Percentiles rank a stretch among this genome's conserved stretches.
Evolutionary conservation across 192 early-diverging fungal species (phyloP).

Genomic region (Coemansia sp.): DNA sequence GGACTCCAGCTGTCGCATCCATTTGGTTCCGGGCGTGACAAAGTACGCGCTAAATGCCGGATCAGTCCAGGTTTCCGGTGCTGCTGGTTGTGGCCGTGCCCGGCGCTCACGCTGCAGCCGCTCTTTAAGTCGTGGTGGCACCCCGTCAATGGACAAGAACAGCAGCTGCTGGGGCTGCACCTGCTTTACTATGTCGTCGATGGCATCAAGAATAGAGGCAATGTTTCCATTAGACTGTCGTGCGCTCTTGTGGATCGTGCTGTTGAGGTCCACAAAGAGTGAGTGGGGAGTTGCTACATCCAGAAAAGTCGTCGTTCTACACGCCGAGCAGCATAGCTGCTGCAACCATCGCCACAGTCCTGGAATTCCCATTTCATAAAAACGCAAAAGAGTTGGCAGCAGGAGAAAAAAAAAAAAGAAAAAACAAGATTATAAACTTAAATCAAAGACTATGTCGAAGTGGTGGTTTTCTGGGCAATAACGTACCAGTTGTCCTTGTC

Average conservation of each 20-base stretch:
- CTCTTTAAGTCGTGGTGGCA: slow-evolving; percentile 97
- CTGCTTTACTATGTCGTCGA: slow-evolving; percentile 19
- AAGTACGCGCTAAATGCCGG: slow-evolving; percentile 84
- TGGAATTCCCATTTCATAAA: slow-evolving; percentile 38
- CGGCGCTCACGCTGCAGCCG: slow-evolving; percentile 93
- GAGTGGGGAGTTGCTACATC: slow-evolving; percentile 22
- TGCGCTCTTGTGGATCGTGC: slow-evolving; percentile 30
- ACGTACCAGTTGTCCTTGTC: slow-evolving; percentile 97
- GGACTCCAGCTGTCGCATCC: slow-evolving; percentile 81
- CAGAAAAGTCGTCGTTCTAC: slow-evolving; percentile 15
- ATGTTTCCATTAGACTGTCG: slow-evolving; percentile 26
- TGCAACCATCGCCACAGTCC: slow-evolving; percentile 46
- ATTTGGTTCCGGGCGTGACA: slow-evolving; percentile 92
- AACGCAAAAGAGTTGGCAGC: neutral
- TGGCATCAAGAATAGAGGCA: slow-evolving; percentile 11
- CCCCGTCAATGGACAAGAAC: slow-evolving; percentile 90
- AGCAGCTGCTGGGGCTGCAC: slow-evolving; percentile 83
- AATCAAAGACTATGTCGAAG: neutral
- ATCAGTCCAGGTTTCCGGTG: slow-evolving; percentile 44
- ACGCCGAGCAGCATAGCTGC: slow-evolving; percentile 35
- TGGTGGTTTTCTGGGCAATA: slow-evolving; percentile 46
- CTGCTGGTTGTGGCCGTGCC: slow-evolving; percentile 67
- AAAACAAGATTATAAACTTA: neutral
- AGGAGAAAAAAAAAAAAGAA: neutral
- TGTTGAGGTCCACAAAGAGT: slow-evolving; percentile 48